Conservation (phyloP, 768 basidiomycete genomes). For the Kwoniella mangroviensis region DNA sequence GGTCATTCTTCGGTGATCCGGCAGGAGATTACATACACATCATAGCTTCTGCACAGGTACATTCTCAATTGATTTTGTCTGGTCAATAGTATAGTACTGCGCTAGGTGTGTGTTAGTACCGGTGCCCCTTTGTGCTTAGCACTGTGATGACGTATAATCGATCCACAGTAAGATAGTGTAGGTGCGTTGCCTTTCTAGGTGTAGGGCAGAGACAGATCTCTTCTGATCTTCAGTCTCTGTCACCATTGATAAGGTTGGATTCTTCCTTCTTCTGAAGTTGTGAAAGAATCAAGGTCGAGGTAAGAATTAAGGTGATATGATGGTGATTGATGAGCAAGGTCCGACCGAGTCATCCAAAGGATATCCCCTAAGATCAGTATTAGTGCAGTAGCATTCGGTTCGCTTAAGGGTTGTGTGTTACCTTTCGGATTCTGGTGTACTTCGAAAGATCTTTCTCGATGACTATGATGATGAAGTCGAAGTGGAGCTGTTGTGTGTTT, state of each 20-base stretch:
- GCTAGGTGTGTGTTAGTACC: too few species aligned
- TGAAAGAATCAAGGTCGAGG: not conserved
- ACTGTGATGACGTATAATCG: not conserved
- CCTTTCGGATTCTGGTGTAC: not conserved
- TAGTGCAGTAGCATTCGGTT: not conserved
- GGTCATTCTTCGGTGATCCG: conserved; percentile 3
- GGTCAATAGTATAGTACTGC: not conserved
- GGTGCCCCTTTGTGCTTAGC: not conserved
- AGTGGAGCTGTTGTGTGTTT: not conserved
- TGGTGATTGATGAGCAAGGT: not conserved
- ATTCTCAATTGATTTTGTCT: not conserved
- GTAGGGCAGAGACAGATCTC: not conserved
- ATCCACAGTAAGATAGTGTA: not conserved
- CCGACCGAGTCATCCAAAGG: conserved; percentile 9
- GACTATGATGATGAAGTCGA: too few species aligned
- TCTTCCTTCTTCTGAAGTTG: not conserved
- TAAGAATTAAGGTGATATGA: not conserved
- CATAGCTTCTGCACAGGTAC: not conserved
- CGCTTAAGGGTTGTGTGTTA: not conserved
- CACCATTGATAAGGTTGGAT: too few species aligned
- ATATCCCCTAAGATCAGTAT: not conserved
- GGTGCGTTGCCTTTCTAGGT: not conserved
- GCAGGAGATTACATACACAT: not conserved
- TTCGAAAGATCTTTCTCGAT: too few species aligned
- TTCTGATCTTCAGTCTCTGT: not conserved